A percentile compares a stretch with the other conserved stretches of the same genome.
Conservation (phyloP, 805 yeast genomes). For the Yarrowia bubula region DNA sequence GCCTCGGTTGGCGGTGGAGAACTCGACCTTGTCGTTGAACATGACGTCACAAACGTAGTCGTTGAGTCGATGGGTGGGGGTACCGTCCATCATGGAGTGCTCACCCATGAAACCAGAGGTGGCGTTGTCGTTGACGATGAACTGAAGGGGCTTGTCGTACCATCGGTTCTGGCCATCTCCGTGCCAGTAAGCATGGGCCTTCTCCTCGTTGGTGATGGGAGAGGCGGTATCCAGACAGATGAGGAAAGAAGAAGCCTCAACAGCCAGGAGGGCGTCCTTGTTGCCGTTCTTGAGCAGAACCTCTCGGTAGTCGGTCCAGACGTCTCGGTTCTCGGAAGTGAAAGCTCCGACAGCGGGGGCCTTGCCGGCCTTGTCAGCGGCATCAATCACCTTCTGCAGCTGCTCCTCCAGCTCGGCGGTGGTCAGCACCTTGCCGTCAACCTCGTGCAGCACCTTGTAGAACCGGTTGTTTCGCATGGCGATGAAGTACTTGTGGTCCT, state of each 20-base stretch:
- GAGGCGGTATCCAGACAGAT: conserved; percentile 69
- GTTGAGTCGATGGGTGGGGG: conserved; percentile 87
- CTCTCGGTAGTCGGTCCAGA: conserved; percentile 62
- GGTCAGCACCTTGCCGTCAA: conserved; percentile 41
- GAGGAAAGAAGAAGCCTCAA: conserved; percentile 76
- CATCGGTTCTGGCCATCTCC: conserved; percentile 91
- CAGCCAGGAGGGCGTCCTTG: conserved; percentile 57
- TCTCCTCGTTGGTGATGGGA: conserved; percentile 79
- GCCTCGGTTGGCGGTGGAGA: conserved; percentile 32
- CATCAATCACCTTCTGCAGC: conserved; percentile 53
- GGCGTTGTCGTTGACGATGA: conserved; percentile 77
- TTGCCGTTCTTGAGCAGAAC: conserved; percentile 58
- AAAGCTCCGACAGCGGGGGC: conserved; percentile 70
- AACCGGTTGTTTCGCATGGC: conserved; percentile 75
- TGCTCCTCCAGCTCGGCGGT: conserved; percentile 49
- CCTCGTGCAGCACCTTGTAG: conserved; percentile 58
- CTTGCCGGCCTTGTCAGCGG: conserved; percentile 43
- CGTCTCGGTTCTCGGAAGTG: conserved; percentile 82
- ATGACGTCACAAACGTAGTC: conserved; percentile 66
- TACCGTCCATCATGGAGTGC: conserved; percentile 98
- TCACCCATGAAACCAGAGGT: conserved; percentile 92
- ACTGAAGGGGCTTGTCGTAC: conserved; percentile 88
- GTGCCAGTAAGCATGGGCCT: conserved; percentile 86
- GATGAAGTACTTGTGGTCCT: conserved; percentile 53
- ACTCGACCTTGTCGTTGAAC: conserved; percentile 46